phyloP scores from a whole-genome alignment of 2,329 filamentous ascomycete genomes.

The Trichothecium roseum region DNA sequence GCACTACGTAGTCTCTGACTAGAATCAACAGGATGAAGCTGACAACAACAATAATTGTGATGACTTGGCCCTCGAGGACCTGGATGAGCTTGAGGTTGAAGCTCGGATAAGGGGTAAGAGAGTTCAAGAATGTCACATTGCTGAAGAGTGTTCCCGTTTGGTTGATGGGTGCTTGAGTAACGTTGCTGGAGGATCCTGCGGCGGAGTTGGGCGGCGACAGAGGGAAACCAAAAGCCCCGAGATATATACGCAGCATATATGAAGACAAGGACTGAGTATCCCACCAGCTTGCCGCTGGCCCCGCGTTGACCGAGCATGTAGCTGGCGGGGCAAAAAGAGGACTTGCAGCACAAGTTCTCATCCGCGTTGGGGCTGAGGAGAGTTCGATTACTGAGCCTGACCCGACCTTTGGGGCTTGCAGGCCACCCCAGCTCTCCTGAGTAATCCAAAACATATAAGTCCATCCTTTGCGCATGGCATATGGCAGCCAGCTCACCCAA shows the following conservation, averaged over 20 bases:
- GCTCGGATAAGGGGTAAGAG: constrained; percentile 56
- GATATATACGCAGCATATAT: constrained; percentile 18
- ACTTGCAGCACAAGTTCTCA: constrained; percentile 22
- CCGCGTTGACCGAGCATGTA: constrained; percentile 18
- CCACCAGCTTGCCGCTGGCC: constrained; percentile 15
- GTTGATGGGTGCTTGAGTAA: neutral
- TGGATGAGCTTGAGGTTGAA: constrained; percentile 74
- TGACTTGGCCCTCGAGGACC: constrained; percentile 83
- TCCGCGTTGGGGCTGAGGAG: constrained; percentile 10
- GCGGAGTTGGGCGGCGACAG: neutral
- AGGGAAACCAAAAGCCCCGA: constrained; percentile 7
- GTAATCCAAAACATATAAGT: constrained; percentile 90
- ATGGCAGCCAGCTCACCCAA: constrained; percentile 84
- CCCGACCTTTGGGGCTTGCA: neutral
- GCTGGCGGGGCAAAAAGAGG: constrained; percentile 21
- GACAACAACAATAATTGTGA: constrained; percentile 82
- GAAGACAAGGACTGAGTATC: neutral
- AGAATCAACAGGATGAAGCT: constrained; percentile 96
- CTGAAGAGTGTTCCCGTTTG: constrained; percentile 36
- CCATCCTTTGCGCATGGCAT: constrained; percentile 86
- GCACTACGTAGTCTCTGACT: constrained; percentile 94
- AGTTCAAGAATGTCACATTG: constrained; percentile 45
- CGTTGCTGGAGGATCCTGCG: neutral
- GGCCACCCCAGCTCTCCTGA: constrained; percentile 48
- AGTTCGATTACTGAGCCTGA: constrained; percentile 17